phyloP scores from a whole-genome alignment of 2,329 filamentous ascomycete species.

The Didymellaceae sp. region DNA sequence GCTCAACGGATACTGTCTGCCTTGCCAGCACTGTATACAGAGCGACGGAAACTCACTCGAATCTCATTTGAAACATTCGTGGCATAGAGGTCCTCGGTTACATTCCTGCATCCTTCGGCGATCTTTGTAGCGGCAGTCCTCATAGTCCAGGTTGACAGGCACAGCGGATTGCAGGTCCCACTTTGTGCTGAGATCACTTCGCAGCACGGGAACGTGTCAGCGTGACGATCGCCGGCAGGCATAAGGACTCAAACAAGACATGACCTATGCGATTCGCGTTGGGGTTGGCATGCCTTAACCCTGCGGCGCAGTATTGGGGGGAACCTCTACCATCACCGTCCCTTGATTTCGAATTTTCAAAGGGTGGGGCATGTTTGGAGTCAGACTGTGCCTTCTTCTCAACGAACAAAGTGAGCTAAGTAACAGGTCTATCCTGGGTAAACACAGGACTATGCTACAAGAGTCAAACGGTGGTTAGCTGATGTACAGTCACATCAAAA shows the following conservation, averaged over 20 bases:
- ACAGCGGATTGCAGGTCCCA: slow-evolving; percentile 2
- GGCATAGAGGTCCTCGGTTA: not conserved
- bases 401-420: not conserved
- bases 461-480: not conserved
- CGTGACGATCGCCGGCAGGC: not conserved
- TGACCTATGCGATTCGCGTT: not conserved
- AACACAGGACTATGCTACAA: not conserved
- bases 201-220: not conserved
- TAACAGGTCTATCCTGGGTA: not conserved
- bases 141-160: not conserved
- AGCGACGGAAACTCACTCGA: no score
- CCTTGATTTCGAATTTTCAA: not conserved
- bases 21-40: not conserved
- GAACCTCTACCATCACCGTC: slow-evolving; percentile 4
- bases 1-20: not conserved
- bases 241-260: not conserved
- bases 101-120: not conserved
- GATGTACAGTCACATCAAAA: not conserved
- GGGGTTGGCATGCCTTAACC: not conserved
- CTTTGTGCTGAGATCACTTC: slow-evolving; percentile 3
- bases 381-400: not conserved
- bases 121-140: not conserved
- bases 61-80: no score
- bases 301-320: slow-evolving; percentile 8
- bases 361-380: not conserved